Conservation (phyloP, 306 rosid genomes). For the Cucurbita argyrosperma region DNA sequence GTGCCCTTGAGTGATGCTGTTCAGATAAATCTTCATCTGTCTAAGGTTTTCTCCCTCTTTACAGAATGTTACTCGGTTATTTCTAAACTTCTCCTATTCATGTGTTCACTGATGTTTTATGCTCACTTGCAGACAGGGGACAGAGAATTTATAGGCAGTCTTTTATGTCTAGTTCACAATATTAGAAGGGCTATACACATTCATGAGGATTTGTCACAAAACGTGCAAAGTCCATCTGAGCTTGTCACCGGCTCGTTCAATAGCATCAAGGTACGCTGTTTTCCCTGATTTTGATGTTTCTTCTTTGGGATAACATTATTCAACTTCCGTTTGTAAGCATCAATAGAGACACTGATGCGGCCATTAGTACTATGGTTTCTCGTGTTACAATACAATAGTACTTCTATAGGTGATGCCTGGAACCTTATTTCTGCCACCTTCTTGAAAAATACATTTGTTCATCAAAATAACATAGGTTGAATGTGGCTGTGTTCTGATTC, state of each 20-base stretch:
- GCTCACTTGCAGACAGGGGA: conserved; percentile 41
- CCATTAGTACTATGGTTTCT: neutral
- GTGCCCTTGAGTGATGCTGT: conserved; percentile 48
- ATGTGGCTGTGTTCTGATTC: neutral
- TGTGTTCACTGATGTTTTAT: neutral
- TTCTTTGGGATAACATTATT: neutral
- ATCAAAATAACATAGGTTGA: neutral
- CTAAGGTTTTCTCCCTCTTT: conserved; percentile 34
- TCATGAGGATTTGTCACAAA: conserved; percentile 48
- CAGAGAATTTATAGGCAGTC: conserved; percentile 35
- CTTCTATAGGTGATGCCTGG: neutral
- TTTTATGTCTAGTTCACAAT: conserved; percentile 43
- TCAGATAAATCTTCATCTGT: conserved; percentile 43
- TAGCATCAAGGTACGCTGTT: conserved; percentile 46
- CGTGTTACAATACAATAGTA: neutral
- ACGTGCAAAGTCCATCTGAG: conserved; percentile 44
- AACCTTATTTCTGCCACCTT: neutral
- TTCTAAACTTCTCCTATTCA: neutral
- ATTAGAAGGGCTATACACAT: conserved; percentile 46
- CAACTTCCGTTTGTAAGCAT: neutral
- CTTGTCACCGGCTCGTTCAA: conserved; percentile 54
- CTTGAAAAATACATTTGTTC: neutral
- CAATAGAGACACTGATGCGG: neutral
- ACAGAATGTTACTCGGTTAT: neutral
- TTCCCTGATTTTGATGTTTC: neutral